Evolutionary conservation across 2,329 filamentous ascomycete species (phyloP), one percentile per base, ranked within the genome.

Genomic region (Penicillium hesseltinei): DNA sequence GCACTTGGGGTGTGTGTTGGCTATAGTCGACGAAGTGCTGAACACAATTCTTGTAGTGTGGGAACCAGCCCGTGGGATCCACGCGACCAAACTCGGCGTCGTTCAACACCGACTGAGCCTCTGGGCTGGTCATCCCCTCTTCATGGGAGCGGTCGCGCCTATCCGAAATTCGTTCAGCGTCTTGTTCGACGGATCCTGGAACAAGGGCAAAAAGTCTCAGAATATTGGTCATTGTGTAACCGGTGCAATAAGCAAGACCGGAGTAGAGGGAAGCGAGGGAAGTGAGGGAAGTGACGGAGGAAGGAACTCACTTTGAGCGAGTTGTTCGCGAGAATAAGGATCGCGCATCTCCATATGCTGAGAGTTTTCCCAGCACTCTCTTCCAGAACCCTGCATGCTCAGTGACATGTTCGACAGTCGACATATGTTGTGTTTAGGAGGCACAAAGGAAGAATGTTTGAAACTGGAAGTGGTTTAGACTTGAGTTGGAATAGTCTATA

Each of bases 21-120:
- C 91, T 90, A 65, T 91, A 85, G 66, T 96, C 89, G 69, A 97
- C 80, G 69, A 97, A 99, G 77, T 92, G 94, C 58, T 85, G 85
- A 64, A 92, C 84, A 76, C 93, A 97, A 57, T 86, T 90, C 74
- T 91, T 87, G 72, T 95, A 96, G 57, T 89, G 88, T 15, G 90
- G 88, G 72, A 96, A 89, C 94, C 94, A 97, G 57, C 92, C 89
- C 68, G 95, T 87, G 56, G 96, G 89, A 73, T 79, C 73, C 57
- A 77, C 83, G 55, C 81, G 77, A 31, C 77, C 73, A 60, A 78
- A 75, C 48, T 75, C 74, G 38, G 49, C 57, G 5, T 66, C 64
- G 8, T 54, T 49, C 15, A 61, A 45, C 27, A 57, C 21, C 4
- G 58, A 45, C 38, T 54, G 58, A 9, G 57, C 52, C 17, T 66